Evolutionary conservation across 2,329 filamentous ascomycete genomes (phyloP).

Genomic region (Ascomycota sp.): DNA sequence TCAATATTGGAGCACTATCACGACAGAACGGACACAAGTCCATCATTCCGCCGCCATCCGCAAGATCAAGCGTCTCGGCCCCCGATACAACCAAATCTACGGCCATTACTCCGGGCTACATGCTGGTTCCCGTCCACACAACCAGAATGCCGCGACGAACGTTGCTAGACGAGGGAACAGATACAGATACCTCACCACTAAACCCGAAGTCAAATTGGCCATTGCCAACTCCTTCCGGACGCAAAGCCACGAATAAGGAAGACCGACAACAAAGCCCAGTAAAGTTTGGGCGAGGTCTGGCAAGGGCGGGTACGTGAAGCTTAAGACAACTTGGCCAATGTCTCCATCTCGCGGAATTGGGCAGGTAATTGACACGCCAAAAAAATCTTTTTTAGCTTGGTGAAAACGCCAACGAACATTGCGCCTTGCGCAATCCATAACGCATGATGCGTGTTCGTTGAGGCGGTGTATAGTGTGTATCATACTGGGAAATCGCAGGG

Average conservation of each 20-base stretch:
- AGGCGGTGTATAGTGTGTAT: too few relatives aligned
- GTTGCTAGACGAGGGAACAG: slow-evolving; percentile 24
- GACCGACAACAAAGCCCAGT: slow-evolving; percentile 27
- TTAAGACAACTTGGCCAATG: not conserved
- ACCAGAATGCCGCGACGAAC: slow-evolving; percentile 22
- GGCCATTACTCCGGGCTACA: slow-evolving; percentile 20
- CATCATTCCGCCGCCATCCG: not conserved
- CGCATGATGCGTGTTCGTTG: too few relatives aligned
- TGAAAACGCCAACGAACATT: too few relatives aligned
- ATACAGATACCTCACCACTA: slow-evolving; percentile 29
- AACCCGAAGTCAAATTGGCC: slow-evolving; percentile 21
- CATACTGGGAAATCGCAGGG: too few relatives aligned
- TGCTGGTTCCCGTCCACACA: slow-evolving; percentile 30
- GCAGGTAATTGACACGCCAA: too few relatives aligned
- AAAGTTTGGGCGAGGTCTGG: slow-evolving; percentile 20
- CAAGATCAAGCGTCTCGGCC: slow-evolving; percentile 3
- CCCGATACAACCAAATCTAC: slow-evolving; percentile 8
- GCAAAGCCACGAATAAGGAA: slow-evolving; percentile 27
- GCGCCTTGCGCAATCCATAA: too few relatives aligned
- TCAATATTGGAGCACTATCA: slow-evolving; percentile 28
- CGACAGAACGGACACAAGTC: slow-evolving; percentile 3
- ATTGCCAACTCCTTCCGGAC: slow-evolving; percentile 23
- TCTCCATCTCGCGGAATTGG: too few relatives aligned
- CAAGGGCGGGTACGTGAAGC: slow-evolving; percentile 11
- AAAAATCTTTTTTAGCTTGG: too few relatives aligned